phyloP scores from a whole-genome alignment of 176 grass and related monocot genomes.

The barley (Hordeum vulgare) region DNA sequence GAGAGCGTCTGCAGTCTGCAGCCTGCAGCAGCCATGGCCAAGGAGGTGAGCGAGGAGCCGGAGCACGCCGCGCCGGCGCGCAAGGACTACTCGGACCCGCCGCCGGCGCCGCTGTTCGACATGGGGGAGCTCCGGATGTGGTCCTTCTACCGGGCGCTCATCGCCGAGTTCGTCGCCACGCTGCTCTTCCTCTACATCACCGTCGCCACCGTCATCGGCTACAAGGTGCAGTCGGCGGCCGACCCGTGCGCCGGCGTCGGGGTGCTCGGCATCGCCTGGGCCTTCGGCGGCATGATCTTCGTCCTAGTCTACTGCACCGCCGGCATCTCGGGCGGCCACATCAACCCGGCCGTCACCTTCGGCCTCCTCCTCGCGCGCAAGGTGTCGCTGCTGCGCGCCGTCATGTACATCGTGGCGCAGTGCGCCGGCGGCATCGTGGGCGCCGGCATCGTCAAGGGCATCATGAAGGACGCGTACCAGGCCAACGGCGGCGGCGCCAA shows the following conservation, averaged over 20 bases:
- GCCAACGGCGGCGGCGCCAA: slow-evolving; percentile 43
- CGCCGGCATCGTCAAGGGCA: slow-evolving; percentile 47
- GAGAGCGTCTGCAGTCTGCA: neutral
- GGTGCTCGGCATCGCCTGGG: slow-evolving; percentile 86
- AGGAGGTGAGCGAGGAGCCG: slow-evolving; percentile 30
- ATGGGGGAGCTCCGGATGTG: slow-evolving; percentile 46
- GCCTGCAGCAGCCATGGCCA: neutral
- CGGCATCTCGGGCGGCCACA: slow-evolving; percentile 72
- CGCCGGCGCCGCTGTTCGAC: slow-evolving; percentile 53
- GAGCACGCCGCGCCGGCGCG: slow-evolving; percentile 2
- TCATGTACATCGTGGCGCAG: slow-evolving; percentile 45
- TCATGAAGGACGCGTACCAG: slow-evolving; percentile 39
- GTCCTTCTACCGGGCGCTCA: slow-evolving; percentile 52
- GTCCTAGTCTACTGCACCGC: slow-evolving; percentile 98
- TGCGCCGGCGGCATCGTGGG: slow-evolving; percentile 40
- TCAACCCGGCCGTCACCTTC: slow-evolving; percentile 50
- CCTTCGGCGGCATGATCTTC: slow-evolving; percentile 98
- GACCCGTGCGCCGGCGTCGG: slow-evolving; percentile 62
- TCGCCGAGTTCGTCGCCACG: slow-evolving; percentile 64
- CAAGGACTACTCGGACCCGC: slow-evolving; percentile 71
- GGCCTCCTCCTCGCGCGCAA: slow-evolving; percentile 47
- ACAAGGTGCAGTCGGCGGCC: slow-evolving; percentile 42
- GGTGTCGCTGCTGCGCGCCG: slow-evolving; percentile 32
- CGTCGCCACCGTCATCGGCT: slow-evolving; percentile 59
- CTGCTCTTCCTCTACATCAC: slow-evolving; percentile 68